phyloP scores from a whole-genome alignment of 148 eudicot genomes.

The Chenopodium quinoa region DNA sequence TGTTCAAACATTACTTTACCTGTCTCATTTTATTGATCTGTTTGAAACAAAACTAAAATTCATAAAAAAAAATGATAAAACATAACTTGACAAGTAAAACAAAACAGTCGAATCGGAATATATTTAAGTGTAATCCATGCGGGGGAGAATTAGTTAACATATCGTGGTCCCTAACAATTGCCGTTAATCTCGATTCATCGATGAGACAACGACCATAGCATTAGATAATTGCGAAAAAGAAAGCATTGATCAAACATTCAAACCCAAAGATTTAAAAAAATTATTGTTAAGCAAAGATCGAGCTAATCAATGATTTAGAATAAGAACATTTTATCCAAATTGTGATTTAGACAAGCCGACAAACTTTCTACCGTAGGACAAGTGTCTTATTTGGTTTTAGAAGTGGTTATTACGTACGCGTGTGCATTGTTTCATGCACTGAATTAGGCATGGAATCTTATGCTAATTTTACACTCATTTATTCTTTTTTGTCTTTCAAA shows the following conservation, averaged over 20 bases:
- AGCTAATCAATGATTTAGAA: background rate
- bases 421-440: constrained; percentile 19
- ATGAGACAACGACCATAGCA: background rate
- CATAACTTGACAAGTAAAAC: no score
- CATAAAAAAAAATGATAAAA: no score
- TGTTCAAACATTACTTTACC: no score
- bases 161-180: background rate
- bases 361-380: constrained; percentile 13
- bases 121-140: no score
- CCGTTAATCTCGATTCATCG: constrained; percentile 2
- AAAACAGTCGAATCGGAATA: no score
- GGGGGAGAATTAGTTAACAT: background rate
- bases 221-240: background rate
- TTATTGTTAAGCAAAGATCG: background rate
- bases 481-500: background rate
- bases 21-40: no score
- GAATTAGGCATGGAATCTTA: constrained; percentile 11
- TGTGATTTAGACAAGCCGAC: constrained; percentile 29
- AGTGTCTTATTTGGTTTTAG: constrained; percentile 20
- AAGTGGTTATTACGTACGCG: constrained; percentile 5
- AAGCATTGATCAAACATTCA: background rate
- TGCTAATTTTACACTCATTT: background rate
- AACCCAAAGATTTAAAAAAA: background rate
- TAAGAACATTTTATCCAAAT: constrained; percentile 14
- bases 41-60: no score